A percentile compares a stretch with the other conserved stretches of the same genome.
Conservation (phyloP, 2,329 filamentous ascomycete species). For the Epichloe glyceriae region DNA sequence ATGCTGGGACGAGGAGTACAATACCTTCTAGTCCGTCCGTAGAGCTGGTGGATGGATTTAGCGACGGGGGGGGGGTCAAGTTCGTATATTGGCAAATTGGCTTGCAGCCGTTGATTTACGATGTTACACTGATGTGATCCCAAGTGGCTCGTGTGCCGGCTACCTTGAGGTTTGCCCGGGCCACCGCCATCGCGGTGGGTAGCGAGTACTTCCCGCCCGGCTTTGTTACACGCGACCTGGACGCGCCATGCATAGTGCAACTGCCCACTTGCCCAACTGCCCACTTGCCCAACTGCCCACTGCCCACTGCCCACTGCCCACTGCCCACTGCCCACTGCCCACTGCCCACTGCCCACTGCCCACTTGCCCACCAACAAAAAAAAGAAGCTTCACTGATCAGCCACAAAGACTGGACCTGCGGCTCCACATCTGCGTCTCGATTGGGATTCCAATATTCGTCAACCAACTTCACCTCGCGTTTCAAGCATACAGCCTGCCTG, state of each 20-base stretch:
- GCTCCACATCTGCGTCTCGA: not conserved
- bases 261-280: too few species aligned
- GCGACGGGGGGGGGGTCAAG: not conserved
- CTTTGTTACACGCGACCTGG: constrained; percentile 1
- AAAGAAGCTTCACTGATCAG: not conserved
- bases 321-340: too few species aligned
- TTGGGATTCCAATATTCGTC: too few species aligned
- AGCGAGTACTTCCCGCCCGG: not conserved
- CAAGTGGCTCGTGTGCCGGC: not conserved
- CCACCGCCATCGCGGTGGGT: not conserved
- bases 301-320: too few species aligned
- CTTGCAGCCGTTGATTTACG: too few species aligned
- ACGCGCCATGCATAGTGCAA: not conserved
- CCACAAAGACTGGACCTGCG: not conserved
- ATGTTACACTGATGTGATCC: not conserved
- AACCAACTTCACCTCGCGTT: too few species aligned
- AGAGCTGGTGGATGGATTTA: not conserved
- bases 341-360: too few species aligned
- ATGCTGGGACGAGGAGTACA: not conserved
- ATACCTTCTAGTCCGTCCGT: too few species aligned
- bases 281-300: too few species aligned
- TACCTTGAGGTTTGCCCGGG: not conserved
- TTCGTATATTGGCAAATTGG: too few species aligned
- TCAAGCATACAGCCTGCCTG: not conserved
- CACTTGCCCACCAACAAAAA: too few species aligned